These are phyloP conservation scores for Eucalyptus cladocalyx DNA, from an alignment of 345 rosid genomes.

Conservation along the genomic window DNA sequence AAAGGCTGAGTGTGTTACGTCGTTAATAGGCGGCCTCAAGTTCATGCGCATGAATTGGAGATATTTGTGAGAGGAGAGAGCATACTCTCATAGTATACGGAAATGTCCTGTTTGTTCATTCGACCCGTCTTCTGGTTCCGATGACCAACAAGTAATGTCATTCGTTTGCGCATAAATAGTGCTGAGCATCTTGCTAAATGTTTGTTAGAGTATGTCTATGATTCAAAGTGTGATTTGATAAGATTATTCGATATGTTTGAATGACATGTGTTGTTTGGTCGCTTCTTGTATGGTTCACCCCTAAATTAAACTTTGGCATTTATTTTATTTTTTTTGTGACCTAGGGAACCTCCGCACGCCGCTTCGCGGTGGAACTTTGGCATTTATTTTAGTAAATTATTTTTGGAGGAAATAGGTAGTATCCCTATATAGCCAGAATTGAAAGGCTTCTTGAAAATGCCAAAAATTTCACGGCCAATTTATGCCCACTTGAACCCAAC, in stretches of 20 bases:
- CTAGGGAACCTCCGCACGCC: too few relatives aligned
- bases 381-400: not conserved
- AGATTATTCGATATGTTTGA: not conserved
- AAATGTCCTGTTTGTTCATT: not conserved
- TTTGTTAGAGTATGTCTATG: fast-evolving
- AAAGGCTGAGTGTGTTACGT: not conserved
- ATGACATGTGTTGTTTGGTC: not conserved
- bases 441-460: too few relatives aligned
- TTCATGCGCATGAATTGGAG: fast-evolving
- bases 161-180: not conserved
- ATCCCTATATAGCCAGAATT: not conserved
- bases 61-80: not conserved
- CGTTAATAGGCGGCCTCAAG: not conserved
- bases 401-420: not conserved
- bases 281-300: not conserved
- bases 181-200: not conserved
- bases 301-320: not conserved
- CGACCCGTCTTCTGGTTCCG: fast-evolving
- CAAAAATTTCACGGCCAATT: too few relatives aligned
- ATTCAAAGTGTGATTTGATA: not conserved
- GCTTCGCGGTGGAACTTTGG: not conserved
- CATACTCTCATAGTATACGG: not conserved
- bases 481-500: too few relatives aligned
- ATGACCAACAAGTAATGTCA: not conserved
- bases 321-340: too few relatives aligned